A percentile compares a stretch with the other conserved stretches of the same genome.
Conservation (phyloP, 768 basidiomycete genomes). For the Naematelia aurantialba region DNA sequence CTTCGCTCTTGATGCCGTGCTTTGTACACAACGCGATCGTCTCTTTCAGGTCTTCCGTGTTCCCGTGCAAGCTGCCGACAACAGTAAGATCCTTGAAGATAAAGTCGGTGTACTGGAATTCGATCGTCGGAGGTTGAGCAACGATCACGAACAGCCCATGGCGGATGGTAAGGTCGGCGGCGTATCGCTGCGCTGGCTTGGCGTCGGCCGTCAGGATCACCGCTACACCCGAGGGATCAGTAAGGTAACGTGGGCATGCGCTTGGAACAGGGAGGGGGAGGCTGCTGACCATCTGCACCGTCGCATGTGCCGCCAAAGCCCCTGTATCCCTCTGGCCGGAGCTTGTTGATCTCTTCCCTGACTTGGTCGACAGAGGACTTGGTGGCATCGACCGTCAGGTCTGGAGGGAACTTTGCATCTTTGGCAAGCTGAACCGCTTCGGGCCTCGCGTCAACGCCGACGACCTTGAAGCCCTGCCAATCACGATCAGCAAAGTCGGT, state of each 20-base stretch:
- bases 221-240: no score
- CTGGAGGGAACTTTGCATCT: conserved; percentile 7
- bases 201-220: conserved; percentile 20
- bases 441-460: conserved; percentile 24
- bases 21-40: conserved; percentile 13
- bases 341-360: conserved; percentile 12
- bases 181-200: conserved; percentile 14
- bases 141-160: conserved; percentile 26
- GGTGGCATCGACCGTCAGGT: conserved; percentile 18
- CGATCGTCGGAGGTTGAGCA: conserved; percentile 13
- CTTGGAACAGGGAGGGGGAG: no score
- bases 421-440: conserved; percentile 16
- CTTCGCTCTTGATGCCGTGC: conserved; percentile 12
- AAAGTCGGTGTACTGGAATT: conserved; percentile 15
- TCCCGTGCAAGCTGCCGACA: conserved; percentile 18
- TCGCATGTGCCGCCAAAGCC: conserved; percentile 22
- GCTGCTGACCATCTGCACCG: conserved; percentile 13
- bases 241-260: no score
- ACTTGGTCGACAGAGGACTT: conserved; percentile 13
- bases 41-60: conserved; percentile 16
- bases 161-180: conserved; percentile 4
- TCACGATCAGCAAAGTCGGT: no score
- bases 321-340: conserved; percentile 21
- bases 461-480: conserved; percentile 21
- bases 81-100: conserved; percentile 20